Percentiles rank a stretch among this genome's conserved stretches.
Evolutionary conservation across 2,329 filamentous ascomycete genomes (phyloP).

Genomic region (Paecilomyces niveus): DNA sequence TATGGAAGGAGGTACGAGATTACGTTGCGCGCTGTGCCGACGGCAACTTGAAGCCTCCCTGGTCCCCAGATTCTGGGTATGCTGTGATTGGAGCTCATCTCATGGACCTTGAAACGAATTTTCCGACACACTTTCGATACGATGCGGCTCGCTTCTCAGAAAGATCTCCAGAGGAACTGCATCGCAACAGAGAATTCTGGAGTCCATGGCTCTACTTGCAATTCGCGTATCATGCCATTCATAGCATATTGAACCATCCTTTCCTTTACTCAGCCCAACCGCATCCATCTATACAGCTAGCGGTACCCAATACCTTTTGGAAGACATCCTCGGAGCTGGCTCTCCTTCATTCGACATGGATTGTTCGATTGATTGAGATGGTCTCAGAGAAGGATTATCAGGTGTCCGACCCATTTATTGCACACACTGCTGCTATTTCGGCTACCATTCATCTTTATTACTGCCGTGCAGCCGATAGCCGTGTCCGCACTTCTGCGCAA

Average conservation of each 20-base stretch:
- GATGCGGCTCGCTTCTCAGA: conserved; percentile 13
- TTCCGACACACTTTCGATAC: conserved; percentile 14
- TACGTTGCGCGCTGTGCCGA: conserved; percentile 11
- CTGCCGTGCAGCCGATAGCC: conserved; percentile 10
- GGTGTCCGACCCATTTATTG: conserved; percentile 42
- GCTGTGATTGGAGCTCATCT: conserved; percentile 13
- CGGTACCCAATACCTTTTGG: conserved; percentile 46
- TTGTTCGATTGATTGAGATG: conserved; percentile 46
- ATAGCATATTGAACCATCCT: conserved; percentile 24
- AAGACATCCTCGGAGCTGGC: conserved; percentile 41
- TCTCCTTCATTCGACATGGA: conserved; percentile 43
- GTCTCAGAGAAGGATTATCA: conserved; percentile 39
- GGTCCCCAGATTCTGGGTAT: conserved; percentile 15
- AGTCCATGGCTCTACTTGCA: conserved; percentile 25
- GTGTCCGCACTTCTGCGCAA: conserved; percentile 16
- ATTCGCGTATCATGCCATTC: conserved; percentile 23
- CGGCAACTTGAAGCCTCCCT: conserved; percentile 9
- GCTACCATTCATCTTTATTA: conserved; percentile 37
- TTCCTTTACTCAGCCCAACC: conserved; percentile 15
- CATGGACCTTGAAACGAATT: conserved; percentile 15
- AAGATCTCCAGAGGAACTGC: conserved; percentile 9
- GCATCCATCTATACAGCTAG: conserved; percentile 21
- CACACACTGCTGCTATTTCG: conserved; percentile 40
- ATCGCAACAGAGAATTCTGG: conserved; percentile 19
- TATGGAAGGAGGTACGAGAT: conserved; percentile 11